phyloP scores from a whole-genome alignment of 2,329 filamentous ascomycete species.

The Stylonectria norvegica region DNA sequence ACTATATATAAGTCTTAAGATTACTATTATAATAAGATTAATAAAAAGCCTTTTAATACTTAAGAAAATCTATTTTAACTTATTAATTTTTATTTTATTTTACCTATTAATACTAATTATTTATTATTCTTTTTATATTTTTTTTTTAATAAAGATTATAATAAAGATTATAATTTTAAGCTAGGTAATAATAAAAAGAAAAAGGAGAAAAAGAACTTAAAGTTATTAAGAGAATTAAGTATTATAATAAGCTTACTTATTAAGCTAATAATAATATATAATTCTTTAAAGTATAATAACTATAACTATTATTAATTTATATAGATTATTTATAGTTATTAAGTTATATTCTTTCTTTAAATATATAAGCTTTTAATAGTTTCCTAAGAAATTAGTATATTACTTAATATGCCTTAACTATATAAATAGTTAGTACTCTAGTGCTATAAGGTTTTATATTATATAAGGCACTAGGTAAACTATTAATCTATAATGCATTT shows the following conservation, averaged over 20 bases:
- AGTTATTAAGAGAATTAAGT: constrained; percentile 4
- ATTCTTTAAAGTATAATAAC: constrained; percentile 57
- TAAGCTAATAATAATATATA: constrained; percentile 40
- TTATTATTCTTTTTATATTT: neutral
- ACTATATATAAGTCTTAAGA: constrained; percentile 56
- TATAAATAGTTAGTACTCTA: no score
- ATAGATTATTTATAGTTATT: constrained; percentile 32
- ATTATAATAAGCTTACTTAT: no score
- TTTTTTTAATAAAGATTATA: constrained; percentile 1
- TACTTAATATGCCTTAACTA: constrained; percentile 36
- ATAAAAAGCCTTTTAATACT: constrained; percentile 3
- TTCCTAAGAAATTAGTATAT: constrained; percentile 34
- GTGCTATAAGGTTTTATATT: no score
- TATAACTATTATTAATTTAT: constrained; percentile 49
- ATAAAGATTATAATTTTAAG: constrained; percentile 5
- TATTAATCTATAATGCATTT: no score
- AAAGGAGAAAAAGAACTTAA: constrained; percentile 6
- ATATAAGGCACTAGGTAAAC: no score
- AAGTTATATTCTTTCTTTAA: constrained; percentile 52
- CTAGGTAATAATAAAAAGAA: no score
- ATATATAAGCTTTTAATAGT: constrained; percentile 37
- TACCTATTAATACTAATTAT: neutral
- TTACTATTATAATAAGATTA: neutral
- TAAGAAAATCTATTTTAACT: no score
- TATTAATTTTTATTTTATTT: neutral